Evolutionary conservation across 192 early-diverging fungal species (phyloP).

Genomic region (Backusella sp.): DNA sequence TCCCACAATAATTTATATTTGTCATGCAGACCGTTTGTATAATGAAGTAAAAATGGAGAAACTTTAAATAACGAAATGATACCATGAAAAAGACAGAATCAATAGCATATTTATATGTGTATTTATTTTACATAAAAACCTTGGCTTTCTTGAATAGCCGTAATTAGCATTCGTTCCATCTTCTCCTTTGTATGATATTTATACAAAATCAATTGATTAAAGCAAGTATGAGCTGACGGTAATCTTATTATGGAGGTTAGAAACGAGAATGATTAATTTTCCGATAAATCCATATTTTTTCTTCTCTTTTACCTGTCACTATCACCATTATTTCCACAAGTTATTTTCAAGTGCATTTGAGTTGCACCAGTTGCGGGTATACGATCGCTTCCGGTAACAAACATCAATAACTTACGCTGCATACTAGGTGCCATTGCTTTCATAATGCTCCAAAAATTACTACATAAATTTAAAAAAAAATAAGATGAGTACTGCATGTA

Average conservation of each 20-base stretch:
- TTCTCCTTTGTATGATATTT: constrained; percentile 69
- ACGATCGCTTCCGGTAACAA: constrained; percentile 92
- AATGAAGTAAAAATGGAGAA: background rate
- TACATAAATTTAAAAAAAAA: constrained; percentile 12
- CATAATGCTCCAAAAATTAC: constrained; percentile 80
- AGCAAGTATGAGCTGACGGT: constrained; percentile 93
- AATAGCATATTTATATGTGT: background rate
- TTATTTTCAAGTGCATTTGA: constrained; percentile 67
- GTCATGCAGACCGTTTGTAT: background rate
- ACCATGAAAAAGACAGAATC: no score
- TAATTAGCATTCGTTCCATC: constrained; percentile 62
- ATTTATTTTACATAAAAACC: constrained; percentile 72
- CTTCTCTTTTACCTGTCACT: constrained; percentile 30
- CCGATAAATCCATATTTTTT: background rate
- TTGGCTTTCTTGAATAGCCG: constrained; percentile 78
- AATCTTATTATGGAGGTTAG: constrained; percentile 45
- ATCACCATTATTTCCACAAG: constrained; percentile 56
- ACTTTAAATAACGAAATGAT: background rate
- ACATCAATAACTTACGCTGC: constrained; percentile 77
- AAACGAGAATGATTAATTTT: background rate
- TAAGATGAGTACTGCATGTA: background rate
- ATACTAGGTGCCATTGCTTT: constrained; percentile 60
- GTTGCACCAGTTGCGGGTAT: constrained; percentile 78
- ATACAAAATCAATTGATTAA: constrained; percentile 87
- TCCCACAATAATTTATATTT: background rate